phyloP scores from a whole-genome alignment of 129 eudicot genomes.

The Logfia minima region DNA sequence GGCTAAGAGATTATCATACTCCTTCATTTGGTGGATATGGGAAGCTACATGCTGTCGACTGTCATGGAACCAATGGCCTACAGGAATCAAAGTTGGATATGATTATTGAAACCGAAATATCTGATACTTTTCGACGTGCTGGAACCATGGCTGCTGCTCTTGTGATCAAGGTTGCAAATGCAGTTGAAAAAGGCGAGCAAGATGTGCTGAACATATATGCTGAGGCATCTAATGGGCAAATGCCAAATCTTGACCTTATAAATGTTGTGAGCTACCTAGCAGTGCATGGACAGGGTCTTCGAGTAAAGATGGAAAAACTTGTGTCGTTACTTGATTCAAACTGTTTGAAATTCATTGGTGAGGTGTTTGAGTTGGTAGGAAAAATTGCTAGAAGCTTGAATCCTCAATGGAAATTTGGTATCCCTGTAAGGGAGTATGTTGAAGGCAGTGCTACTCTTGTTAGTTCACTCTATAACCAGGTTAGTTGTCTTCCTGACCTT shows the following conservation, averaged over 20 bases:
- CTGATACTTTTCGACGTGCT: constrained; percentile 66
- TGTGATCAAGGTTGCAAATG: constrained; percentile 71
- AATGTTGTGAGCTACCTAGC: constrained; percentile 82
- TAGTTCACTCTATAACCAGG: constrained; percentile 90
- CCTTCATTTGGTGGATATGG: constrained; percentile 52
- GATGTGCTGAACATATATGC: constrained; percentile 77
- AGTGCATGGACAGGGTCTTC: constrained; percentile 76
- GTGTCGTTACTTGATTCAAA: constrained; percentile 60
- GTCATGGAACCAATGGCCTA: constrained; percentile 35
- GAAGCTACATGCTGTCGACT: constrained; percentile 33
- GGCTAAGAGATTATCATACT: constrained; percentile 80
- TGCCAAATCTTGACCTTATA: constrained; percentile 97
- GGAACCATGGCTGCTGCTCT: constrained; percentile 99
- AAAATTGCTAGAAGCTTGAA: constrained; percentile 68
- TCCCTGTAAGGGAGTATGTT: constrained; percentile 72
- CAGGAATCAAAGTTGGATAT: constrained; percentile 21
- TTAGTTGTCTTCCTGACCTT: constrained; percentile 30
- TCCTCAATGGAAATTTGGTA: constrained; percentile 79
- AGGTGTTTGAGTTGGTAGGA: constrained; percentile 53
- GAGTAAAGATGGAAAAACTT: constrained; percentile 65
- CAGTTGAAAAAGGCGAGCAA: constrained; percentile 42
- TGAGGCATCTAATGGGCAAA: constrained; percentile 98
- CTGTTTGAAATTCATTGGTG: constrained; percentile 65
- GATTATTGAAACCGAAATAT: constrained; percentile 25
- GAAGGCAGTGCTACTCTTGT: constrained; percentile 94